phyloP scores from a whole-genome alignment of 768 basidiomycete genomes.

The Panus rudis region DNA sequence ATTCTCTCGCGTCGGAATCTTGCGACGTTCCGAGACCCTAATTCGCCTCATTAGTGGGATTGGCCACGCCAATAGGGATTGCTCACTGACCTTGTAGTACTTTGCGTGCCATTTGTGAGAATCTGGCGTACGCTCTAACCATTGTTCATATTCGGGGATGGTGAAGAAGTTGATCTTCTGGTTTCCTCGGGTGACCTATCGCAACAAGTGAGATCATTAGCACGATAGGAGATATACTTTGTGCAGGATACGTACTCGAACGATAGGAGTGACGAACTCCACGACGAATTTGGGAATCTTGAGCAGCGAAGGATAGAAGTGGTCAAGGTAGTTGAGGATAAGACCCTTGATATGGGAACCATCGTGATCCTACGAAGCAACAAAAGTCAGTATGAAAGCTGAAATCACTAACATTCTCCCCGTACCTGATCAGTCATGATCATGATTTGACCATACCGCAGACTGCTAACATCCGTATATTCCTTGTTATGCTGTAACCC shows the following conservation, averaged over 20 bases:
- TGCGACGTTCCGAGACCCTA: slow-evolving; percentile 95
- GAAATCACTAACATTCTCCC: slow-evolving; percentile 3
- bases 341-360: slow-evolving; percentile 99
- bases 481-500: slow-evolving; percentile 92
- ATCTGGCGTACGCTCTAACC: slow-evolving; percentile 74
- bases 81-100: slow-evolving; percentile 88
- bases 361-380: slow-evolving; percentile 78
- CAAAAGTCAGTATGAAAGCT: background rate
- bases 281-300: slow-evolving; percentile 89
- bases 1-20: slow-evolving; percentile 84
- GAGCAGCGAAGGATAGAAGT: slow-evolving; percentile 92
- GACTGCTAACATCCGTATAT: slow-evolving; percentile 55
- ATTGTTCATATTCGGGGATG: slow-evolving; percentile 92
- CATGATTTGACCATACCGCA: slow-evolving; percentile 95
- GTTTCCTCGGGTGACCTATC: slow-evolving; percentile 70
- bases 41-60: slow-evolving; percentile 1
- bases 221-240: background rate
- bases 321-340: slow-evolving; percentile 95
- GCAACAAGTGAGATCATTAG: background rate
- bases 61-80: background rate
- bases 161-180: slow-evolving; percentile 88
- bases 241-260: slow-evolving; percentile 80
- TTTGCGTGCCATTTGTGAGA: slow-evolving; percentile 83
- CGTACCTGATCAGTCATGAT: slow-evolving; percentile 99
- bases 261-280: slow-evolving; percentile 98